A percentile compares a stretch with the other conserved stretches of the same genome.
Conservation (phyloP, 805 yeast genomes). For the Candida montana region DNA sequence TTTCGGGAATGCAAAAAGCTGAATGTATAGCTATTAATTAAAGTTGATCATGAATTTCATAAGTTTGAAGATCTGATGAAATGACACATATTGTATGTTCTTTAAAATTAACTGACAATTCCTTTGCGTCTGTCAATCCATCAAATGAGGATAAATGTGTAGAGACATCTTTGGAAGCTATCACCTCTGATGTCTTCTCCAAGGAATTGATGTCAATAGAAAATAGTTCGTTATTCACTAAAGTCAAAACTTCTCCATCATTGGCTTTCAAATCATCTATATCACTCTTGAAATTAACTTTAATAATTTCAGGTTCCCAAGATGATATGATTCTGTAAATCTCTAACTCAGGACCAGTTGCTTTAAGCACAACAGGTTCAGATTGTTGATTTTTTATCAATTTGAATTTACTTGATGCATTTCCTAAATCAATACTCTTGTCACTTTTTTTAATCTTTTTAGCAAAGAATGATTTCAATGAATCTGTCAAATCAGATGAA, state of each 20-base stretch:
- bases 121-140: slow-evolving; percentile 16
- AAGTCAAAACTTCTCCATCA: slow-evolving; percentile 10
- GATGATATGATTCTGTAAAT: slow-evolving; percentile 10
- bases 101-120: slow-evolving; percentile 26
- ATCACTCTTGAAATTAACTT: slow-evolving; percentile 3
- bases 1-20: not conserved
- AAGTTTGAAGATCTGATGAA: slow-evolving; percentile 27
- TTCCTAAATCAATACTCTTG: slow-evolving; percentile 12
- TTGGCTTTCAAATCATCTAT: slow-evolving; percentile 13
- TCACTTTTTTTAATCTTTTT: not conserved
- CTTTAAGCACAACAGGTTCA: slow-evolving; percentile 8
- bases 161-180: not conserved
- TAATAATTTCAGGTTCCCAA: not conserved
- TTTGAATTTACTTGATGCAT: slow-evolving; percentile 14
- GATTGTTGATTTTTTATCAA: slow-evolving; percentile 8
- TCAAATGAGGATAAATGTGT: slow-evolving; percentile 1
- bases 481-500: slow-evolving; percentile 18
- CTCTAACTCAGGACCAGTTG: slow-evolving; percentile 10
- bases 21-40: too few species aligned
- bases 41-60: slow-evolving; percentile 3
- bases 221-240: slow-evolving; percentile 1
- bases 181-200: not conserved
- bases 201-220: not conserved
- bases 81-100: slow-evolving; percentile 32
- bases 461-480: slow-evolving; percentile 12